Evolutionary conservation across 352 stramenopile species (phyloP), one percentile per base, ranked within the genome.

Genomic region (Phytopythium cucurbitacearum): DNA sequence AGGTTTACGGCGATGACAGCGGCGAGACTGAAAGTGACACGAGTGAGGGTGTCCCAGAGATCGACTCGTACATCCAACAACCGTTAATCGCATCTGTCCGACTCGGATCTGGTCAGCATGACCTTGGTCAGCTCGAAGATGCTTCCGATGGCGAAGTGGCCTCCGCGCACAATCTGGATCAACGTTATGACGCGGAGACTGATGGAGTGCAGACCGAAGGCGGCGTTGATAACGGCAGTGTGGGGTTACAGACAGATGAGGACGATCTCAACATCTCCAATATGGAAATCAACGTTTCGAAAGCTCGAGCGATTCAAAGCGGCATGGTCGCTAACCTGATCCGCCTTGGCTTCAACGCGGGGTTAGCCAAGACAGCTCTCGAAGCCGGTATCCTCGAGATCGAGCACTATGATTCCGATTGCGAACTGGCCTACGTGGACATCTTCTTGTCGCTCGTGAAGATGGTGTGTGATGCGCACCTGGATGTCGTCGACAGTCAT

Each of bases 391-490:
- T 81, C 34, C 60, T 72, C 5, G 76, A 91, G 45, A 84, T 89
- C 40, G 64, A 80, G 32, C 69, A 91, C 38, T 88, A 84, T 33
- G 78, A 88, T 40, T 72, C 63, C 0, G 76, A 91, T 49, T 88
- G 76, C 45, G 80, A 91, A 48, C 59, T 91, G 33, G 80, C 78
- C 8, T 89, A 91, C 53, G 74, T 85, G n/a, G 81, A 91, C 52
- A 87, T 91, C 41, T 91, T 91, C 56, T 73, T 89, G 53, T 80
- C 68, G 3, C 57, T 91, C 11, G 63, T 91, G 16, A 87, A 87
- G 57, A 80, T 87, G 54, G 75, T 91, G 3, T 84, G 74, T 34
- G 78, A 91, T 34, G 76, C 81, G n/a, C 81, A 91, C 47, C 53
- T 78, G 12, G 73, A 82, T 48, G 59, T 73, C 2, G n/a, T 71